Evolutionary conservation across 306 rosid genomes (phyloP).

Genomic region (Prunus campanulata): DNA sequence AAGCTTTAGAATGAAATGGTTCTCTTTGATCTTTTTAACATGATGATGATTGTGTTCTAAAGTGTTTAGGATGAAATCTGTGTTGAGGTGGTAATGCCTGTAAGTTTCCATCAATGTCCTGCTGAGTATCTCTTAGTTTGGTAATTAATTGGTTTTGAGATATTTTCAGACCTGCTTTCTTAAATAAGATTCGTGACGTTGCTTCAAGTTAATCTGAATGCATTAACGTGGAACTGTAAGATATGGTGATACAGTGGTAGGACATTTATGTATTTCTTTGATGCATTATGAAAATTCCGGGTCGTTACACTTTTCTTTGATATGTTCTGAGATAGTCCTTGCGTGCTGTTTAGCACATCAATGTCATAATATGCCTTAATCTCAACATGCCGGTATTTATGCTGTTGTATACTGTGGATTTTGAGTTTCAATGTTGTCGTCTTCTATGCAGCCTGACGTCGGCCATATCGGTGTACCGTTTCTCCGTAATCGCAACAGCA

Average conservation of each 20-base stretch:
- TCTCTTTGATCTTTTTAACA: background rate
- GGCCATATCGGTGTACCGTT: slow-evolving; percentile 46
- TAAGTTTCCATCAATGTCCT: slow-evolving; percentile 5
- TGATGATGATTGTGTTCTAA: background rate
- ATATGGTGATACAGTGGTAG: slow-evolving; percentile 9
- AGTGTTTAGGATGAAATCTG: background rate
- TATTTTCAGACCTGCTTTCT: background rate
- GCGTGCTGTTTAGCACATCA: background rate
- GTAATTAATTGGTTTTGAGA: slow-evolving; percentile 10
- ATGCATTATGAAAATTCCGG: slow-evolving; percentile 8
- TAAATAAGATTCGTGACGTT: slow-evolving; percentile 5
- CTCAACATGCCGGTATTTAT: background rate
- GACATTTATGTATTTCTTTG: slow-evolving; percentile 9
- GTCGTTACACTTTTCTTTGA: background rate
- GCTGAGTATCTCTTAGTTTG: background rate
- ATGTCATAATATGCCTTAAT: background rate
- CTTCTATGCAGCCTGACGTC: slow-evolving; percentile 50
- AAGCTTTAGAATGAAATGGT: background rate
- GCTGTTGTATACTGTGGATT: slow-evolving; percentile 16
- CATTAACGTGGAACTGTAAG: slow-evolving; percentile 8
- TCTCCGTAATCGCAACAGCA: slow-evolving; percentile 37
- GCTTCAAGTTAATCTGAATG: slow-evolving; percentile 1
- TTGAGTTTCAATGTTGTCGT: slow-evolving; percentile 17
- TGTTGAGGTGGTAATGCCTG: background rate
- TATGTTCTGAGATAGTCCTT: background rate